Conservation (phyloP, 768 basidiomycete species). For the Gyrodon lividus region DNA sequence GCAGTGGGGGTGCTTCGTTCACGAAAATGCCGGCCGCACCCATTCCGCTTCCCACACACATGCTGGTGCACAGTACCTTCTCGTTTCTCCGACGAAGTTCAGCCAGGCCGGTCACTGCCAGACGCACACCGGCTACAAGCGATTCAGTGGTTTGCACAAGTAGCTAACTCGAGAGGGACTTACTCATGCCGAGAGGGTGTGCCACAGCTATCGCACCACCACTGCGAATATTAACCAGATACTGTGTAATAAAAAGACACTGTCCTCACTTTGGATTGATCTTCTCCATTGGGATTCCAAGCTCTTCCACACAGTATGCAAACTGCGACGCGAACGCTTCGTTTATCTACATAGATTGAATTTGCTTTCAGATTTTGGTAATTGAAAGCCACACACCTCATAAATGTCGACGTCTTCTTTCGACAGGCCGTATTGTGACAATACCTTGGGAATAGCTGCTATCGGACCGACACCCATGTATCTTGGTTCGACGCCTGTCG, state of each 20-base stretch:
- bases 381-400: conserved; percentile 47
- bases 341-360: conserved; percentile 55
- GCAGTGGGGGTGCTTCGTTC: conserved; percentile 49
- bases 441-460: conserved; percentile 66
- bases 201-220: conserved; percentile 85
- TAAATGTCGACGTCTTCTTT: conserved; percentile 77
- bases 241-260: not conserved
- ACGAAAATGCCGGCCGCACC: conserved; percentile 81
- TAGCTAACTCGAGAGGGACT: conserved; percentile 20
- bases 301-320: conserved; percentile 85
- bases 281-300: conserved; percentile 72
- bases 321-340: conserved; percentile 94
- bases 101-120: conserved; percentile 85
- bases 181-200: conserved; percentile 85
- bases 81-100: conserved; percentile 71
- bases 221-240: conserved; percentile 36
- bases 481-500: conserved; percentile 66
- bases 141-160: conserved; percentile 12
- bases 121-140: conserved; percentile 71
- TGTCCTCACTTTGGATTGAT: conserved; percentile 78
- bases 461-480: conserved; percentile 81
- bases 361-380: not conserved
- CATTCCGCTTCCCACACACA: conserved; percentile 87
- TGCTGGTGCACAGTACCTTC: conserved; percentile 76
- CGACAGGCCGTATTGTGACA: conserved; percentile 56